phyloP scores from a whole-genome alignment of 805 yeast genomes.

The Metschnikowia colocasiae region DNA sequence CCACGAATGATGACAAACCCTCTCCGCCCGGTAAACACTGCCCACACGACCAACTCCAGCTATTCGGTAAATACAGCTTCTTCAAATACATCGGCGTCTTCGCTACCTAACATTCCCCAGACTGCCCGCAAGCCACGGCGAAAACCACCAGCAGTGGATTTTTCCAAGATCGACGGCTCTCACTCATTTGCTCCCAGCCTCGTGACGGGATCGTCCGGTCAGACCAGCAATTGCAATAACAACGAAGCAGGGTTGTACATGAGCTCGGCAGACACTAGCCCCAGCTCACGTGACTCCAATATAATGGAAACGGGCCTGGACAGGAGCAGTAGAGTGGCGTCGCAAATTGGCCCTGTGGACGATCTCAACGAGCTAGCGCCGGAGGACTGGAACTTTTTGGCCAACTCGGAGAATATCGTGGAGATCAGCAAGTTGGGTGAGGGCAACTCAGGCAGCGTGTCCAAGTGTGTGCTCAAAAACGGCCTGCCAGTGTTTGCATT shows the following conservation, averaged over 20 bases:
- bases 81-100: not conserved
- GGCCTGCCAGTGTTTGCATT: conserved; percentile 76
- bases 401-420: conserved; percentile 56
- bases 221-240: conserved; percentile 3
- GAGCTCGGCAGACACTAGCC: conserved; percentile 4
- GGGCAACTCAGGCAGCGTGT: conserved; percentile 91
- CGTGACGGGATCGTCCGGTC: conserved; percentile 3
- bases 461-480: conserved; percentile 62
- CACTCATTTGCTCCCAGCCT: conserved; percentile 16
- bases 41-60: conserved; percentile 1
- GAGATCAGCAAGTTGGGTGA: conserved; percentile 80
- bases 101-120: conserved; percentile 14
- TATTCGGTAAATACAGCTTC: not conserved
- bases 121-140: conserved; percentile 20
- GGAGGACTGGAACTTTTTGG: conserved; percentile 67
- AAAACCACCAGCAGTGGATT: conserved; percentile 44
- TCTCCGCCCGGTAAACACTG: conserved; percentile 1
- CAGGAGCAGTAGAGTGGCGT: not conserved
- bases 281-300: conserved; percentile 10
- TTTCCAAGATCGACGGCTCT: conserved; percentile 31
- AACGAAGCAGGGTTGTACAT: not conserved
- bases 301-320: not conserved
- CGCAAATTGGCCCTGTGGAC: not conserved
- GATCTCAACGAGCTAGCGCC: conserved; percentile 58
- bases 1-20: not conserved